These are phyloP conservation scores for Plasmodium vinckei DNA, from an alignment of 169 alveolate genomes.

Conservation along the genomic window DNA sequence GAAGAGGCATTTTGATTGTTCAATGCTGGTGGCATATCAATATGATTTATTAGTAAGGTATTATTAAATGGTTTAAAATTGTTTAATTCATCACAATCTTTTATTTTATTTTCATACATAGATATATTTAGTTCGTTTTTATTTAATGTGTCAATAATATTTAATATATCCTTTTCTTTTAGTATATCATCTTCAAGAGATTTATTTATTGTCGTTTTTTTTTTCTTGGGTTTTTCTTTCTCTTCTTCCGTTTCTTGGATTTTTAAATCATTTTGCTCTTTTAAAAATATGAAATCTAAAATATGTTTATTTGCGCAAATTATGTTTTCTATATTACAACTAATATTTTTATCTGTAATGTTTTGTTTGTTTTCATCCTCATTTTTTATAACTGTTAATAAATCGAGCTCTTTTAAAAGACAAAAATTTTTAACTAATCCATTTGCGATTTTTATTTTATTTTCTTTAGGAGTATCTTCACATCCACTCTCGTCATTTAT, in stretches of 20 bases:
- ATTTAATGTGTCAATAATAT: conserved; percentile 37
- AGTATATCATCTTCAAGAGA: conserved; percentile 4
- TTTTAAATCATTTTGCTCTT: conserved; percentile 47
- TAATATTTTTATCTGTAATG: conserved; percentile 1
- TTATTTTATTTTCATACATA: conserved; percentile 51
- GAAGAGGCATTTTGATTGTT: neutral
- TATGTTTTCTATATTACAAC: conserved; percentile 26
- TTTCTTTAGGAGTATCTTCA: conserved; percentile 45
- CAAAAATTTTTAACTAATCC: conserved; percentile 57
- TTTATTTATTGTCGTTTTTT: neutral
- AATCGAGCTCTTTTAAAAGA: conserved; percentile 70
- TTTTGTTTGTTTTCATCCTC: conserved; percentile 20
- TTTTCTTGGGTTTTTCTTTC: neutral
- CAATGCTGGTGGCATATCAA: conserved; percentile 22
- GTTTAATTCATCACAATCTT: conserved; percentile 20
- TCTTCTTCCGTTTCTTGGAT: conserved; percentile 3
- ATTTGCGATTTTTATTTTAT: conserved; percentile 63
- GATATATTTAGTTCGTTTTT: conserved; percentile 38
- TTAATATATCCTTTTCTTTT: conserved; percentile 43
- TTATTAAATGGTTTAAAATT: conserved; percentile 31
- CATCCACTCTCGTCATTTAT: conserved; percentile 28
- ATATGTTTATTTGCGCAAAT: conserved; percentile 51
- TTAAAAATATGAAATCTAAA: conserved; percentile 38
- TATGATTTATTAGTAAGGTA: conserved; percentile 16
- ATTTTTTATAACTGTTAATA: conserved; percentile 39